A percentile compares a stretch with the other conserved stretches of the same genome.
These are phyloP conservation scores for Fraxinus floribunda DNA, from an alignment of 305 asterid genomes.

Conservation along the genomic window DNA sequence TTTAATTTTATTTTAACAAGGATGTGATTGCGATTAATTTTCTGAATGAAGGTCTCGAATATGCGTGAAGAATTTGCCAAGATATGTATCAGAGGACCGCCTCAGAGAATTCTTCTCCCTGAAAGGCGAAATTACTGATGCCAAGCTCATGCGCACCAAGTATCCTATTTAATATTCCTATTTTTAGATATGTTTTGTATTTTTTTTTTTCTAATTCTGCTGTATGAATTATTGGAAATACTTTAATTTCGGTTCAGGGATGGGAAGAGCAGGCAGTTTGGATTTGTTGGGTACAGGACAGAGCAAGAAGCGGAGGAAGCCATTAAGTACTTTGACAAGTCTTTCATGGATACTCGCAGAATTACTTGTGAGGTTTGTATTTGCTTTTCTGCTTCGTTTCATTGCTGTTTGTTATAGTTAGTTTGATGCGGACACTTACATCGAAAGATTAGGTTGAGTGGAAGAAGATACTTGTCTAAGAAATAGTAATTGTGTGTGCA, in stretches of 20 bases:
- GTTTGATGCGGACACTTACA: neutral
- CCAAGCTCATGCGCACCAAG: conserved; percentile 89
- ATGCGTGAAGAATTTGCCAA: conserved; percentile 86
- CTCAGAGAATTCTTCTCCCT: conserved; percentile 79
- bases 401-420: neutral
- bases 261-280: conserved; percentile 89
- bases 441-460: neutral
- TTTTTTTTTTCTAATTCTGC: neutral
- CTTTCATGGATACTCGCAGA: conserved; percentile 71
- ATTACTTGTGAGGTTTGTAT: conserved; percentile 76
- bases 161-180: conserved; percentile 20
- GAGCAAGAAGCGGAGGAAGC: conserved; percentile 80
- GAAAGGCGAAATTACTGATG: conserved; percentile 93
- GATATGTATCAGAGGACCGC: conserved; percentile 71
- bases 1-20: no score
- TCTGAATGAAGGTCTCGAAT: conserved; percentile 66
- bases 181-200: neutral
- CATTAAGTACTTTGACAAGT: conserved; percentile 65
- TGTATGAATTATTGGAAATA: neutral
- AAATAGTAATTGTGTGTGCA: neutral
- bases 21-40: neutral
- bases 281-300: conserved; percentile 79
- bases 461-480: neutral
- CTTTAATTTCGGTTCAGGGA: conserved; percentile 48
- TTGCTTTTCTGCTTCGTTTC: conserved; percentile 5